A percentile compares a stretch with the other conserved stretches of the same genome.
Evolutionary conservation across 2,329 filamentous ascomycete genomes (phyloP).

Genomic region (Diaporthe sp.): DNA sequence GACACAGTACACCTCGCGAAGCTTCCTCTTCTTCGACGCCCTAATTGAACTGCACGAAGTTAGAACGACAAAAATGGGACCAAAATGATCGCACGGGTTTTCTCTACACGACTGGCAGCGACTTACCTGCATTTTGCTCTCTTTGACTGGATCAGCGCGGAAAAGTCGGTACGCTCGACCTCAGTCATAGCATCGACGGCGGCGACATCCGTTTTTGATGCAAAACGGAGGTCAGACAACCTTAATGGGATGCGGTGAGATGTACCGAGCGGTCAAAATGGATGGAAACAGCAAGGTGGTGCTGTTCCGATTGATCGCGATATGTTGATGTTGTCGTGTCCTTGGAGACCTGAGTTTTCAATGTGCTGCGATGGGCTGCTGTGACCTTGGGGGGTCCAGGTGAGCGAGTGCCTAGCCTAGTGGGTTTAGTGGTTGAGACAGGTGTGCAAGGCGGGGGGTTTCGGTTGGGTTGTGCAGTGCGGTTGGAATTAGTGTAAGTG

Average conservation of each 20-base stretch:
- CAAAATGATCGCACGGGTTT: constrained; percentile 62
- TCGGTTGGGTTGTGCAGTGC: constrained; percentile 3
- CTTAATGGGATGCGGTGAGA: constrained; percentile 52
- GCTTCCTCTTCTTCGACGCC: constrained; percentile 89
- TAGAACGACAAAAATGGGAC: constrained; percentile 59
- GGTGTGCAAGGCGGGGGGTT: not conserved
- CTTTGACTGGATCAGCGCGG: constrained; percentile 75
- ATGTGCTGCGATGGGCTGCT: constrained; percentile 33
- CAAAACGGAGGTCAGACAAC: constrained; percentile 67
- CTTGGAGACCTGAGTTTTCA: constrained; percentile 38
- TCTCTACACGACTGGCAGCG: constrained; percentile 57
- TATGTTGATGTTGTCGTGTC: constrained; percentile 36
- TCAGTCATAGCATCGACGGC: constrained; percentile 78
- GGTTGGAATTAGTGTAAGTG: constrained; percentile 17
- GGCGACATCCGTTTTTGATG: constrained; percentile 77
- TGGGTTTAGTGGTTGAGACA: constrained; percentile 27
- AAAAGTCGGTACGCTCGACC: constrained; percentile 75
- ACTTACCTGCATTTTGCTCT: constrained; percentile 72
- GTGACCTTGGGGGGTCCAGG: constrained; percentile 12
- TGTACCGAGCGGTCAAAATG: constrained; percentile 44
- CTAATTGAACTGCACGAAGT: constrained; percentile 74
- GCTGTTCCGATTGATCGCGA: constrained; percentile 48
- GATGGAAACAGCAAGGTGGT: constrained; percentile 55
- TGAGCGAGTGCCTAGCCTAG: constrained; percentile 15
- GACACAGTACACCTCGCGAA: constrained; percentile 86